Percentiles rank a stretch among this genome's conserved stretches.
Evolutionary conservation across 2,329 filamentous ascomycete species (phyloP).

Genomic region (Fonsecaea monophora): DNA sequence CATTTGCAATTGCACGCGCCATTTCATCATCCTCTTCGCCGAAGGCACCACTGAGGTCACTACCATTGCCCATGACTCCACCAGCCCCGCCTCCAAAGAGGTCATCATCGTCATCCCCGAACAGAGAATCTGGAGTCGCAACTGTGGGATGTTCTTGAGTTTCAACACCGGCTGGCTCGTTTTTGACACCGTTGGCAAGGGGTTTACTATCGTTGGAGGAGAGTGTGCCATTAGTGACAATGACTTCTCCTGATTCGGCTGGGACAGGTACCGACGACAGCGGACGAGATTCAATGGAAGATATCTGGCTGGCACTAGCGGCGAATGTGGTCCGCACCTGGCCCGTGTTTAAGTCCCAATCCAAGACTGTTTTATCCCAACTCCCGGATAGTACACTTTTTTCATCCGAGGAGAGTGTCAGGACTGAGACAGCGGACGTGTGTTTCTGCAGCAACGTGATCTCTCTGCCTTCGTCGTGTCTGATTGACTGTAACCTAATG

Average conservation of each 20-base stretch:
- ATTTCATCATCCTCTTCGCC: constrained; percentile 87
- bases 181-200: constrained; percentile 59
- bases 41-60: constrained; percentile 65
- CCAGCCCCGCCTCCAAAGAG: constrained; percentile 84
- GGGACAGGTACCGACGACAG: constrained; percentile 77
- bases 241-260: constrained; percentile 67
- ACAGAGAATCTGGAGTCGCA: constrained; percentile 78
- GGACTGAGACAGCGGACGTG: constrained; percentile 87
- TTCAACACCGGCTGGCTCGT: constrained; percentile 44
- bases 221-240: constrained; percentile 70
- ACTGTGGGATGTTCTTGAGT: constrained; percentile 63
- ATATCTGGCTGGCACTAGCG: constrained; percentile 81
- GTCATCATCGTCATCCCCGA: constrained; percentile 79
- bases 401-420: constrained; percentile 83
- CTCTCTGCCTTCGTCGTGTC: constrained; percentile 91
- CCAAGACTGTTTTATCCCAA: constrained; percentile 93
- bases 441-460: constrained; percentile 83
- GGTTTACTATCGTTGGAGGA: constrained; percentile 75
- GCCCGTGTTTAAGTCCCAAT: constrained; percentile 94
- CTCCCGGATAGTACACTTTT: constrained; percentile 86
- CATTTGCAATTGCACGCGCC: constrained; percentile 72
- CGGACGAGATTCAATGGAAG: constrained; percentile 83
- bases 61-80: constrained; percentile 54
- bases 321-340: constrained; percentile 76
- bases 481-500: constrained; percentile 91